Percentiles rank a stretch among this genome's conserved stretches.
These are phyloP conservation scores for Nectriaceae sp. DNA, from an alignment of 2,329 filamentous ascomycete species.

Conservation along the genomic window DNA sequence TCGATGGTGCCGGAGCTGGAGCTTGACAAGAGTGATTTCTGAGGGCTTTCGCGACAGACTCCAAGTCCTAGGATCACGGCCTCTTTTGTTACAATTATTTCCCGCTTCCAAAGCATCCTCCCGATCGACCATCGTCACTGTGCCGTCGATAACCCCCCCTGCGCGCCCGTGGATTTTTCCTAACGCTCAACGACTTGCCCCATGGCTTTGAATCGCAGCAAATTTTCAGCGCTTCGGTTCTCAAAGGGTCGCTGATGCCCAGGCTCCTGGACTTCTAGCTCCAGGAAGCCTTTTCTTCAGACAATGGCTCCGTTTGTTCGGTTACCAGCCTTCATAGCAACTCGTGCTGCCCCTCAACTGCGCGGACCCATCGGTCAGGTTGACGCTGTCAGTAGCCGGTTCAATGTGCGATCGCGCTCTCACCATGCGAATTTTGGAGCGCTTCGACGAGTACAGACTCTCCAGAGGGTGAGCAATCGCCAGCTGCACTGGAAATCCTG, in stretches of 20 bases:
- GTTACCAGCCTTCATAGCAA: slow-evolving; percentile 13
- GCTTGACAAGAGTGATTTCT: too few relatives aligned
- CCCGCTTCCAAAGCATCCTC: background rate
- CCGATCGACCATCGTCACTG: slow-evolving; percentile 2
- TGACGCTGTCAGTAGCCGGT: slow-evolving; percentile 4
- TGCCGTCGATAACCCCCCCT: slow-evolving; percentile 16
- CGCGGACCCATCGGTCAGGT: background rate
- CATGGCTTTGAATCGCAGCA: slow-evolving; percentile 28
- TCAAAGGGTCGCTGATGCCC: slow-evolving; percentile 27
- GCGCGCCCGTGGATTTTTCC: slow-evolving; percentile 8
- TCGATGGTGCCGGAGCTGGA: too few relatives aligned
- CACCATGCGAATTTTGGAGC: slow-evolving; percentile 3
- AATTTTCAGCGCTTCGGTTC: slow-evolving; percentile 24
- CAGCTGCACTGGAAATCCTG: slow-evolving; percentile 1
- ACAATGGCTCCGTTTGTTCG: slow-evolving; percentile 27
- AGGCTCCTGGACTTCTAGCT: slow-evolving; percentile 11
- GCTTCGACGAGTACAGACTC: slow-evolving; percentile 5
- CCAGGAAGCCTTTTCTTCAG: slow-evolving; percentile 6
- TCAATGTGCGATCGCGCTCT: slow-evolving; percentile 1
- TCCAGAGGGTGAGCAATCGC: background rate
- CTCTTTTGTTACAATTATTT: too few relatives aligned
- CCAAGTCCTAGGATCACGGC: too few relatives aligned
- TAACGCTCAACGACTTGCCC: slow-evolving; percentile 19
- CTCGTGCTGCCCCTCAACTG: slow-evolving; percentile 14
- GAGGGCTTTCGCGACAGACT: too few relatives aligned